phyloP scores from a whole-genome alignment of 495 filamentous ascomycete genomes.

The Hyaloscypha hepaticicola region DNA sequence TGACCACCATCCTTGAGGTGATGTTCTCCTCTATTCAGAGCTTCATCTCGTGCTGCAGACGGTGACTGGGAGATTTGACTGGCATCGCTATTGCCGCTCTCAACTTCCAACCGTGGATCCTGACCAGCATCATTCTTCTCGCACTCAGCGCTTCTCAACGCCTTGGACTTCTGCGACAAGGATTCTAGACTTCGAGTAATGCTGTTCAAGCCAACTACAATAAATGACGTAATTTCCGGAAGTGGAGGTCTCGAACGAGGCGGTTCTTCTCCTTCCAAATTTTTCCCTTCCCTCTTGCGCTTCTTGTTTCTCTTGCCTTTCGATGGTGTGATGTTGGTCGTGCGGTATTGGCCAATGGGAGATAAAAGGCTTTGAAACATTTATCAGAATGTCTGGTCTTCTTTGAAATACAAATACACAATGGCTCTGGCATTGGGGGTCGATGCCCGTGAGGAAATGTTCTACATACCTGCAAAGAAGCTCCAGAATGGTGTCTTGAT shows the following conservation, averaged over 20 bases:
- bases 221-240: constrained; percentile 48
- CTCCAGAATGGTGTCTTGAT: constrained; percentile 55
- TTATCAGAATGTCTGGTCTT: neutral
- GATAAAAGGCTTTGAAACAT: constrained; percentile 49
- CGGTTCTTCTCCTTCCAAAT: constrained; percentile 5
- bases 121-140: neutral
- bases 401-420: neutral
- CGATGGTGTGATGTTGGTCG: constrained; percentile 45
- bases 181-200: constrained; percentile 54
- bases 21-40: neutral
- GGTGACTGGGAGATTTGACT: neutral
- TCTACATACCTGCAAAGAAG: constrained; percentile 50
- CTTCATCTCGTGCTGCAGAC: neutral
- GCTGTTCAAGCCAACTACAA: constrained; percentile 59
- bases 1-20: neutral
- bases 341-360: constrained; percentile 55
- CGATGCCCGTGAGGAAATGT: neutral
- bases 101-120: neutral
- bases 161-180: constrained; percentile 30
- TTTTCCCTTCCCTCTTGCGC: constrained; percentile 33
- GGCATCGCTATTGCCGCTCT: neutral
- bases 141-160: neutral
- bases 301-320: constrained; percentile 51
- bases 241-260: constrained; percentile 31
- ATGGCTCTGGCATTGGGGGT: neutral